Evolutionary conservation across 2,329 filamentous ascomycete species (phyloP).

Genomic region (Pyrenophora teres): DNA sequence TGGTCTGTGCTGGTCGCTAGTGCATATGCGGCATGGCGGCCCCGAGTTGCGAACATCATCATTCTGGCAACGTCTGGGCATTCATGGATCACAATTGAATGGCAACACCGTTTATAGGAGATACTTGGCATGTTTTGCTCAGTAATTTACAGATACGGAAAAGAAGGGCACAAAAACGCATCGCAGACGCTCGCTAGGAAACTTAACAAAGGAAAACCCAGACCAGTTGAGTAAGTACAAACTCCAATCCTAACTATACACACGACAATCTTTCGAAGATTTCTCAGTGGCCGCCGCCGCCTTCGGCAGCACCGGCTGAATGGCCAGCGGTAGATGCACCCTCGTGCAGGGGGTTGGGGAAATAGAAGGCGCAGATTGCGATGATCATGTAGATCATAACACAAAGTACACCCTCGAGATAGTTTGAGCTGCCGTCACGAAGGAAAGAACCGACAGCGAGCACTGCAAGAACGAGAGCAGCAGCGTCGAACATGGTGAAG

Average conservation of each 20-base stretch:
- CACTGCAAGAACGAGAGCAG: constrained; percentile 80
- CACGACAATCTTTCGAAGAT: background rate
- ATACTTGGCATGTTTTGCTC: constrained; percentile 17
- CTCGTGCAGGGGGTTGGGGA: constrained; percentile 56
- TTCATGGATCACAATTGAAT: background rate
- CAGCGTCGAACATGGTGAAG: constrained; percentile 86
- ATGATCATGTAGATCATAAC: constrained; percentile 71
- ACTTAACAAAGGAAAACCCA: background rate
- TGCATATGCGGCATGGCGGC: background rate
- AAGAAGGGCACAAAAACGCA: constrained; percentile 5
- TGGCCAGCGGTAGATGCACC: constrained; percentile 11
- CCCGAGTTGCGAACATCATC: background rate
- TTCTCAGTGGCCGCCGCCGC: constrained; percentile 4
- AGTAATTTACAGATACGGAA: constrained; percentile 15
- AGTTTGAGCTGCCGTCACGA: constrained; percentile 86
- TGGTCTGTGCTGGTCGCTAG: constrained; percentile 9
- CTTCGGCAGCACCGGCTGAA: background rate
- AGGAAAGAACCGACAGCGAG: constrained; percentile 87
- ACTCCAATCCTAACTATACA: constrained; percentile 3
- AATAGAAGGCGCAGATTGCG: constrained; percentile 65
- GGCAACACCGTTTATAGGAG: background rate
- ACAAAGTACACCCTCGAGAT: constrained; percentile 82
- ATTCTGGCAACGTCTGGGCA: background rate
- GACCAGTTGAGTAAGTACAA: background rate
- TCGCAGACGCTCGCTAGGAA: constrained; percentile 12